Base-by-base conservation (phyloP, 768 basidiomycete species). In the Daedaleopsis sinensis region DNA sequence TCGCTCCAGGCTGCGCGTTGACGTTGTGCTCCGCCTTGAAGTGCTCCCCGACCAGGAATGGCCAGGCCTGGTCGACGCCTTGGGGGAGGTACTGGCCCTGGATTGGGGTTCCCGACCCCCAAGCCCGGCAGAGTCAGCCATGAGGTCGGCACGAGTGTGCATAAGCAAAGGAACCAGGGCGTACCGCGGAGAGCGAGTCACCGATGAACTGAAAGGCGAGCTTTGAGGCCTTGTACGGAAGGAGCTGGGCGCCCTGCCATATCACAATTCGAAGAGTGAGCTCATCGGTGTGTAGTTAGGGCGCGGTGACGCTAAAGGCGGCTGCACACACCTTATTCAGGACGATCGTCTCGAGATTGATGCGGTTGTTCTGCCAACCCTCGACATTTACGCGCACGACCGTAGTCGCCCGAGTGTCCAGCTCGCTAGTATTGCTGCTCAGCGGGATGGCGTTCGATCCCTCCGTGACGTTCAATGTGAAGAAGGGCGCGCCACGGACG, bases 361-460 rank as follows among this genome's bases (percentile, higher is more conserved):
- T 78, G 10, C 82, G 78, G 65, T 85, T 85, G 64, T 85, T 78
- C 69, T 85, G 81, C 84, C 84, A 86, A 19, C 84, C 84, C 61
- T 84, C 78, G 6, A 79, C 80, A 56, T 84, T 82, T 55, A 86
- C 71, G 15, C 82, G 68, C 3, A 84, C 74, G 15, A 80, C 72
- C 15, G 70, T 72, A 5, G 71, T 63, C 19, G 59, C 16, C 4
- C n/a, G 10, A 16, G 12, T 42, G 1, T 18, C 18, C 18, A 36
- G 19, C 9, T 35, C 46, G 23, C 52, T 21, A 2, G 24, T 18
- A 19, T 3, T 5, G 16, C 8, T 36, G 38, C 18, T 8, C 32
- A 85, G 61, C 0, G 81, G 79, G 38, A 86, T 79, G 8, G 36
- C 49, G 60, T 84, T 85, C 7, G 71, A 61, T 1, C 83, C 84